A percentile compares a stretch with the other conserved stretches of the same genome.
These are phyloP conservation scores for Basipetospora chlamydospora DNA, from an alignment of 2,329 filamentous ascomycete genomes.

Conservation along the genomic window DNA sequence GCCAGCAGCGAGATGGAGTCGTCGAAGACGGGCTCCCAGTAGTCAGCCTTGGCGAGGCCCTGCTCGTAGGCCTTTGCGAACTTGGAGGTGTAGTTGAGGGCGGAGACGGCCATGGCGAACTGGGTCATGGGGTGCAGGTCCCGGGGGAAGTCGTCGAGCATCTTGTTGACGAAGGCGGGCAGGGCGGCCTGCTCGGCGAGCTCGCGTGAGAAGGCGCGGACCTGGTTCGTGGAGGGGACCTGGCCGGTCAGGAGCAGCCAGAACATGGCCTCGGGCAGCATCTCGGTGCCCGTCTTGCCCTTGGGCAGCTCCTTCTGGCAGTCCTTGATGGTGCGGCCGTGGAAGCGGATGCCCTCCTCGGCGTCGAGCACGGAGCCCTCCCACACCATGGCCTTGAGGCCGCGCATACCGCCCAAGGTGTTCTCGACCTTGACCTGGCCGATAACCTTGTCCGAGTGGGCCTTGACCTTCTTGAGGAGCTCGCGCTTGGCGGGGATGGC, in stretches of 20 bases:
- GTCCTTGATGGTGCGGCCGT: constrained; percentile 94
- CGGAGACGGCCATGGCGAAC: constrained; percentile 85
- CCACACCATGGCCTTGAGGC: constrained; percentile 96
- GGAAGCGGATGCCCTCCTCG: constrained; percentile 95
- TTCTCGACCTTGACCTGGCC: constrained; percentile 91
- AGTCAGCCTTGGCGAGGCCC: constrained; percentile 86
- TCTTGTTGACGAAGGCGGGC: constrained; percentile 68
- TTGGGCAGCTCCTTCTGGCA: constrained; percentile 91
- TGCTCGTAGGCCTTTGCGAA: constrained; percentile 89
- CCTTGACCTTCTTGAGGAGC: constrained; percentile 86
- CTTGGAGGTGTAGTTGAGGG: constrained; percentile 86
- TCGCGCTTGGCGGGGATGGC: constrained; percentile 87
- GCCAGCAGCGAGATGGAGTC: constrained; percentile 87
- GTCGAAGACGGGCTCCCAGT: constrained; percentile 98
- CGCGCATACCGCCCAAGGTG: constrained; percentile 91
- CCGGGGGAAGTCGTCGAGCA: constrained; percentile 79
- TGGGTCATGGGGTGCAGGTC: constrained; percentile 98
- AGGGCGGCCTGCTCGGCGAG: constrained; percentile 75
- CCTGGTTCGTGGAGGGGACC: constrained; percentile 70
- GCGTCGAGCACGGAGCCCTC: constrained; percentile 94
- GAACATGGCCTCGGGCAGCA: constrained; percentile 99
- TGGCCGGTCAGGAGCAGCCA: constrained; percentile 92
- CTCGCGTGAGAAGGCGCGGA: constrained; percentile 70
- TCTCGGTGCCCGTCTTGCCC: constrained; percentile 81
- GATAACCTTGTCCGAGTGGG: constrained; percentile 65